Evolutionary conservation across 306 rosid species (phyloP), one percentile per base, ranked within the genome.

Genomic region (Notholithocarpus densiflorus): DNA sequence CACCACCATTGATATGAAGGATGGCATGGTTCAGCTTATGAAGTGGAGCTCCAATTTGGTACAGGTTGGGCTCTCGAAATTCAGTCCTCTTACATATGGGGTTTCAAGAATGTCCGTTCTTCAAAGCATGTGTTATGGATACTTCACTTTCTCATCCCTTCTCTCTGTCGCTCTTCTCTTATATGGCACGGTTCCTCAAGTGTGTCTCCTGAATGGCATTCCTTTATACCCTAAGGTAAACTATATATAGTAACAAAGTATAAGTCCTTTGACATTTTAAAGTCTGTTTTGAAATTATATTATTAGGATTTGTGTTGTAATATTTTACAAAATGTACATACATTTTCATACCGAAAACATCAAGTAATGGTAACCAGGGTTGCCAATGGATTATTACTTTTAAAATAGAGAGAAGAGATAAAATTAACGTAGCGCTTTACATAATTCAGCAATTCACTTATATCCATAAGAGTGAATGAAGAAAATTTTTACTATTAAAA

Each of bases 111-210:
- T 84, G 78, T 11, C 85, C 64, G 18, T 72, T 61, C 19, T 70
- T 5, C 83, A 74, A 19, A 17, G 45, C 59, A 18, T 57, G 64
- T 57, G 64, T 57, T 57, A 57, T 19, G 64, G 64, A 57, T 57
- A 18, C 64, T 57, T 74, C 37, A 31, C 85, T 1, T 2, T 29
- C n/a, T 59, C 88, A 61, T 68, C 85, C 71, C 0, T 84, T 0
- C 81, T 80, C 74, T 68, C 82, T 0, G 1, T 81, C 78, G 78
- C 53, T 17, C 74, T 81, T 71, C 75, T 81, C 68, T 59, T 84
- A 34, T 84, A 84, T 48, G 88, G 88, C 52, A 77, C 80, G 31
- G 79, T 84, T 9, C 87, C 88, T 61, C 88, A 84, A 84, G 15
- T 84, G 1, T 84, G 88, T 75, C 79, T 84, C 75, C 76, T 84